These are phyloP conservation scores for Keithomyces neogunnii DNA, from an alignment of 2,329 filamentous ascomycete genomes.

Conservation along the genomic window DNA sequence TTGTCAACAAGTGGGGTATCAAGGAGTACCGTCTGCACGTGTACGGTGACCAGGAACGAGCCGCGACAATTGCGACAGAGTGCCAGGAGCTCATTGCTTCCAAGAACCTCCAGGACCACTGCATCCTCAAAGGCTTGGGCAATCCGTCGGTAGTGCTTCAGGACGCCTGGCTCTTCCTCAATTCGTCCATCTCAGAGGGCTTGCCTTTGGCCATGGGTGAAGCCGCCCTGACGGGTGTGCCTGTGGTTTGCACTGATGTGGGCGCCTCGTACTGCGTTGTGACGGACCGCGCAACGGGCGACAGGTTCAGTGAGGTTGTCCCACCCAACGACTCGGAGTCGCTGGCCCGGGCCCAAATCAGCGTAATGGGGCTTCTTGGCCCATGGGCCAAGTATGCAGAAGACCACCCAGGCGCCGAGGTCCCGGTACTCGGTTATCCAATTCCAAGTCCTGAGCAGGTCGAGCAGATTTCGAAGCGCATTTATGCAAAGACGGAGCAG, in stretches of 20 bases:
- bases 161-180: conserved; percentile 1
- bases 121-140: not conserved
- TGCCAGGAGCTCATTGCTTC: not conserved
- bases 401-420: not conserved
- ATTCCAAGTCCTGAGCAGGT: not conserved
- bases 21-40: not conserved
- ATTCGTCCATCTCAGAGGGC: not conserved
- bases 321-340: not conserved
- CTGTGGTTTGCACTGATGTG: not conserved
- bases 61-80: not conserved
- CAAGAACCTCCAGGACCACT: not conserved
- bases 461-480: not conserved
- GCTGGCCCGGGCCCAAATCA: not conserved
- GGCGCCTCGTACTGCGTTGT: not conserved
- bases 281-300: not conserved
- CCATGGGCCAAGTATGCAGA: not conserved
- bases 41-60: not conserved
- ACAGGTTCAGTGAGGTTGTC: not conserved
- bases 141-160: not conserved
- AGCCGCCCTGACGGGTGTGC: not conserved
- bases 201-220: not conserved
- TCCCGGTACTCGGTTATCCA: not conserved
- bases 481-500: not conserved
- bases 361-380: not conserved
- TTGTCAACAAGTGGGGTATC: conserved; percentile 1